Evolutionary conservation across 148 eudicot genomes (phyloP), one percentile per base, ranked within the genome.

Genomic region (Hydrangea macrophylla): DNA sequence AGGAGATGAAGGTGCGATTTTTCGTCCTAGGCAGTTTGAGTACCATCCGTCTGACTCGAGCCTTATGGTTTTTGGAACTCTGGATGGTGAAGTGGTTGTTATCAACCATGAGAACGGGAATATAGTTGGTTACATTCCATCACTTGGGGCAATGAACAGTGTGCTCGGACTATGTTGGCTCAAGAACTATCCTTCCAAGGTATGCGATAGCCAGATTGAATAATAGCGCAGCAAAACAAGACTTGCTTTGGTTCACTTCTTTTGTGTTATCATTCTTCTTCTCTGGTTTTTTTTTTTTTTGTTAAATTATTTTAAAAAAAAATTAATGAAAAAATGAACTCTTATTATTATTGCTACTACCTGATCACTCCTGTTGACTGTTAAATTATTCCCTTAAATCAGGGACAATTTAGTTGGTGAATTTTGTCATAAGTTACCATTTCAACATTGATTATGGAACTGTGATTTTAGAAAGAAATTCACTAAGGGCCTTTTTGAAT

Each of bases 91-190:
- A 78, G 90, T 93, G 25, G 86, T 83, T 55, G 87, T 90, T 33
- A 76, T 90, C 73, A 93, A 93, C 81, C 98, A 93, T 73, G 98
- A 93, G 76, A 90, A 79, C 62, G 87, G 73, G 62, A 90, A 86
- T 48, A 69, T 79, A 42, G 73, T 84, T 48, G 67, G 81, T 76
- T 90, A 88, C 69, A 76, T 93, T 67, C 87, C 96, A 18, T 83
- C 93, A 31, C 76, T 80, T 60, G 95, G 92, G 70, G 83, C 84
- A 59, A 83, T 85, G 80, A 82, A 81, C 68, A 81, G 98, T 70
- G 87, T 93, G 63, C 80, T 93, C 60, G 98, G 98, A 60, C 76
- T 93, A 31, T 90, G 96, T 58, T 93, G 98, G 98, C 88, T 93
- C 59, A 93, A 83, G 62, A 88, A 63, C 62, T 82, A 83, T 81